Base-by-base conservation (phyloP, 1,284 basidiomycete genomes). In the Irpex lacteus region DNA sequence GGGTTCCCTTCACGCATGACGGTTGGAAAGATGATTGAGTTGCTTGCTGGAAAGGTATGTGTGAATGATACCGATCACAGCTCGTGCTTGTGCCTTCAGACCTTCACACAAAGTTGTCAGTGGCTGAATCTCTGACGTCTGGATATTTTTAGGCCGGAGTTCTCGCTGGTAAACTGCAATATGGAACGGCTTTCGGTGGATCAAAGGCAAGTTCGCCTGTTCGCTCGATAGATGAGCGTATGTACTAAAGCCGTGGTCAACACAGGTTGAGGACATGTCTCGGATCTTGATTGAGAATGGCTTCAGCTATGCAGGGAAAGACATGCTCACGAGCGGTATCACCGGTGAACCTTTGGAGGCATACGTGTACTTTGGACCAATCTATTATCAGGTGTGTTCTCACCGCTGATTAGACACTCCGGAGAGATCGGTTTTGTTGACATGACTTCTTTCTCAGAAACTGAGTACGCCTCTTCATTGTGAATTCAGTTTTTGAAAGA, bases 1-100 rank as follows among this genome's bases (percentile, higher is more conserved):
- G 98, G 98, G 73, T 99, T 99, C 85, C 98, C 98, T 1, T 98
- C 95, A 63, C 95, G 98, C 62, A 99, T 99, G 97, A 98, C 98
- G 38, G 98, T 99, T 49, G 98, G 98, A 56, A 99, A 99, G 81
- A 99, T 99, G 98, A 98, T 99, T 64, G 98, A 99, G 78, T 82
- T 98, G 26, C 81, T 99, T 19, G 92, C 95, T n/a, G 97, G 98
- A 61, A 98, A 98, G 84, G 91, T 91, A 65, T 63, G 75, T 70
- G 61, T 65, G 61, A 15, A 44, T 26, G 26, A 26, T 26, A 26
- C 11, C 40, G 15, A 44, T 9, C 8, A 9, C 15, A 44, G 15
- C 40, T 44, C 40, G 40, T 44, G 54, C 54, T 63, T 36, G 60
- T 58, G 63, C 59, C 38, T 52, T 52, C 50, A 52, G 8, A 15